A percentile compares a stretch with the other conserved stretches of the same genome.
phyloP scores from a whole-genome alignment of 2,329 filamentous ascomycete genomes.

The Capronia coronata region DNA sequence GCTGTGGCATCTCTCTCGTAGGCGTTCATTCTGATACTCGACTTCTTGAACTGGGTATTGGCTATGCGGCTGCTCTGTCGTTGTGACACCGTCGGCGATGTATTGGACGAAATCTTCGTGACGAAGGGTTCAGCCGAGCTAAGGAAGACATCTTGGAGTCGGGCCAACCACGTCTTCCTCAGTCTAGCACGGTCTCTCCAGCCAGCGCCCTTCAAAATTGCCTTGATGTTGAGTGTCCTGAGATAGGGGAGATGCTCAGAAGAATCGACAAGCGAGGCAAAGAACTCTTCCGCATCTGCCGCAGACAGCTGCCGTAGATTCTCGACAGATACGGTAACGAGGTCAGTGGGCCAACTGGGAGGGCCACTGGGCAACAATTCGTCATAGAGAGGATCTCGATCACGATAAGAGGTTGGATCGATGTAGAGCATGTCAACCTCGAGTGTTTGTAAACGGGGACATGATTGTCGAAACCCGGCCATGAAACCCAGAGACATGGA shows the following conservation, averaged over 20 bases:
- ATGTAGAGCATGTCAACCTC: slow-evolving; percentile 75
- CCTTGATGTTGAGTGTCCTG: slow-evolving; percentile 64
- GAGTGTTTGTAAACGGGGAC: slow-evolving; percentile 64
- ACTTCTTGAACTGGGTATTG: slow-evolving; percentile 10
- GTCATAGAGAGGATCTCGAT: slow-evolving; percentile 69
- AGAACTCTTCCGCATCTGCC: slow-evolving; percentile 66
- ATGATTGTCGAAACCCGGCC: slow-evolving; percentile 56
- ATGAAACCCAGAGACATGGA: slow-evolving; percentile 71
- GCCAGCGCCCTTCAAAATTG: slow-evolving; percentile 66
- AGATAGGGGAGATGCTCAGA: slow-evolving; percentile 61
- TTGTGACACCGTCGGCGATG: slow-evolving; percentile 29
- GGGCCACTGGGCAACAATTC: slow-evolving; percentile 39
- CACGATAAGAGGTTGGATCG: slow-evolving; percentile 61
- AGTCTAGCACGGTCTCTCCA: slow-evolving; percentile 80
- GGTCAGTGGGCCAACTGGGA: slow-evolving; percentile 69
- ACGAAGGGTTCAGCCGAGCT: slow-evolving; percentile 8
- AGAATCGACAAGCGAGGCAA: slow-evolving; percentile 68
- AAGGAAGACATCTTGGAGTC: slow-evolving; percentile 51
- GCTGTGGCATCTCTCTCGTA: slow-evolving; percentile 13
- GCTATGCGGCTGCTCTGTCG: slow-evolving; percentile 38
- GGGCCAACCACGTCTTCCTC: slow-evolving; percentile 68
- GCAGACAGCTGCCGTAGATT: slow-evolving; percentile 70
- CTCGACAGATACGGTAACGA: slow-evolving; percentile 66
- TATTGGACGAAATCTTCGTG: neutral
- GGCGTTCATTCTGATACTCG: slow-evolving; percentile 7